Base-by-base conservation (phyloP, 2,329 filamentous ascomycete genomes). In the Diaporthe sp. region DNA sequence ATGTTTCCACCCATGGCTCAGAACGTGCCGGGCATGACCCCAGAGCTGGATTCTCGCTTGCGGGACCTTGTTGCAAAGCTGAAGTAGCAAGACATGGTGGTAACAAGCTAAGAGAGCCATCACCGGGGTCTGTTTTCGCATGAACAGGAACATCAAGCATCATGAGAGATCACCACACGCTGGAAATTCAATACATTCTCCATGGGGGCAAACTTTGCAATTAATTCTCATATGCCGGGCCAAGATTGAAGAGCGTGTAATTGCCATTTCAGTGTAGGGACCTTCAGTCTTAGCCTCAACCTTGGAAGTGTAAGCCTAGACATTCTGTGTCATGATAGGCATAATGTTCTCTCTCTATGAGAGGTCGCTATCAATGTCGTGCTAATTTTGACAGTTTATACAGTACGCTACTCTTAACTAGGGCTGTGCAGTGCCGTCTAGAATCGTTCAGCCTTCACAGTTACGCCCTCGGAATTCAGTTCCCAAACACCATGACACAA, bases 41-140 rank as follows among this genome's bases (percentile, higher is more conserved):
- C 79, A 3, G 85, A 87, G 76, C 82, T 82, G 74, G 88, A 89
- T 79, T 79, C 81, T 51, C 81, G 80, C 31, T 82, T 89, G 79
- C 80, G 84, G 25, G 80, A 80, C 31, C 71, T 85, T n/a, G 79
- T 85, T 73, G 80, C 79, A 28, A 81, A 82, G 75, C 58, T 55
- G 55, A 68, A 72, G 42, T 44, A 55, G 37, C 49, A 57, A 3
- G 51, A 39, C 34, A 34, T 49, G 55, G 57, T 55, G 4, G 25
- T 51, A 55, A 28, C 31, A 25, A 47, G 22, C 4, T 20, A 15
- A 25, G 34, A 51, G 31, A 8, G 28, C 49, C 34, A 17, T 34
- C 12, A 28, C 37, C 20, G 25, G 31, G 39, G n/a, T 9, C 28
- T 20, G 5, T 25, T 34, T 1, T 28, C 12, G 34, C 3, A 34